Conservation (phyloP, 768 basidiomycete genomes). For the Naganishia friedmannii region DNA sequence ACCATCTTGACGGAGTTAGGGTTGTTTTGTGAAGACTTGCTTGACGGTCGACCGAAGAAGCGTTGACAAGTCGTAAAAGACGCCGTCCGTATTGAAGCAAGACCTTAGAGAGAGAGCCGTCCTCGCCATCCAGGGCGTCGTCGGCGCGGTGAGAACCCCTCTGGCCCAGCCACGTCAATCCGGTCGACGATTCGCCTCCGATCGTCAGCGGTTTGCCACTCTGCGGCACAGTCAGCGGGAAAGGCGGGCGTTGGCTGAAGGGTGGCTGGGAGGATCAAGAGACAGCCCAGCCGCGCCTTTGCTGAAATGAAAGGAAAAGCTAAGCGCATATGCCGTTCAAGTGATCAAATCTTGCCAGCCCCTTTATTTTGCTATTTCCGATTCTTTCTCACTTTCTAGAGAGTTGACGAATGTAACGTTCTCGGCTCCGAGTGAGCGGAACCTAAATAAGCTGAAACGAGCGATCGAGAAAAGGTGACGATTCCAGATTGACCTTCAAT, state of each 20-base stretch:
- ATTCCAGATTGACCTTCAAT: background rate
- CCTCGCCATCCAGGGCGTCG: background rate
- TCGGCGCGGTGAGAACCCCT: background rate
- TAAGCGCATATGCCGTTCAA: background rate
- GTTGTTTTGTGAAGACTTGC: conserved; percentile 25
- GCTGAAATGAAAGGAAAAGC: background rate
- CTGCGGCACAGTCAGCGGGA: background rate
- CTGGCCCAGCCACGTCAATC: conserved; percentile 19
- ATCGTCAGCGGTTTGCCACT: conserved; percentile 17
- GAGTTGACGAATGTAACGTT: background rate
- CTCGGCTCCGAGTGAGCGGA: background rate
- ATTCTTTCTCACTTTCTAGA: background rate
- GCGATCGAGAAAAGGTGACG: conserved; percentile 22
- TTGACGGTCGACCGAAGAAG: conserved; percentile 25
- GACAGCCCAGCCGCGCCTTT: background rate
- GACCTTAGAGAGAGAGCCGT: conserved; percentile 27
- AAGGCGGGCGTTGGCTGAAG: background rate
- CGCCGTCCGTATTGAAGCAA: conserved; percentile 15
- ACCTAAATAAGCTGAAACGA: background rate
- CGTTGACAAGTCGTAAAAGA: background rate
- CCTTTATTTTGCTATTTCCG: background rate
- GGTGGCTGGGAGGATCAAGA: background rate
- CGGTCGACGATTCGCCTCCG: conserved; percentile 25
- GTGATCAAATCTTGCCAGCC: background rate
- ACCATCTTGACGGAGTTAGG: conserved; percentile 26